Base-by-base conservation (phyloP, 768 basidiomycete species). In the Mycena vitilis region DNA sequence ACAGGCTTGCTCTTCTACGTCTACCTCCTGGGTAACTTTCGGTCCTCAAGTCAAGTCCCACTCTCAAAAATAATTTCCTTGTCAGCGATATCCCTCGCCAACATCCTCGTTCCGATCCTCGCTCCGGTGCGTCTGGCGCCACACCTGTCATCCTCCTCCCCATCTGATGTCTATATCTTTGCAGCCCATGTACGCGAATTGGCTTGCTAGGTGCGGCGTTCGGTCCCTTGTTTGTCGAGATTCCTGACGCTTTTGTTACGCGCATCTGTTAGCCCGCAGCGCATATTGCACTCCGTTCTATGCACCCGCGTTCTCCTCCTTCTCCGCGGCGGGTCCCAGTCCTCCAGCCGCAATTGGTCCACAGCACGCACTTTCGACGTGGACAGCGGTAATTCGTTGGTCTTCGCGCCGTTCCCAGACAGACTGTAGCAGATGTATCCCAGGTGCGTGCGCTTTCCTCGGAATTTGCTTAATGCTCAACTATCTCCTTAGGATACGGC, bases 1-100 rank as follows among this genome's bases (percentile, higher is more conserved):
- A 36, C 22, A 83, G 82, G 82, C 8, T 71, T 83, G 40, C 44
- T 83, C 18, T 84, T 82, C 64, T 83, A 83, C 63, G 44, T 79
- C 22, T 83, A 79, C 64, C 73, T 81, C 63, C 82, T 83, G 54
- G 44, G 79, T 73, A n/a, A 63, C 34, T 45, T 45, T 45, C 44
- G 44, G 11, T 16, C 5, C 5, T 45, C 18, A n/a, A n/a, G n/a
- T n/a, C n/a, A n/a, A n/a, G n/a, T n/a, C n/a, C n/a, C n/a, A n/a
- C n/a, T n/a, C 18, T 20, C 44, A 12, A 8, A 45, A 4, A 16
- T 16, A 15, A 47, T 9, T 25, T 25, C 40, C 30, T 4, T n/a
- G n/a, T 54, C 18, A 83, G 82, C 63, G 0, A 75, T 84, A 9
- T 81, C 82, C 22, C 37, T 84, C 23, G 78, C 79, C 16, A 84